Percentiles rank a stretch among this genome's conserved stretches.
Evolutionary conservation across 2,329 filamentous ascomycete genomes (phyloP).

Genomic region (Thelonectria rubi): DNA sequence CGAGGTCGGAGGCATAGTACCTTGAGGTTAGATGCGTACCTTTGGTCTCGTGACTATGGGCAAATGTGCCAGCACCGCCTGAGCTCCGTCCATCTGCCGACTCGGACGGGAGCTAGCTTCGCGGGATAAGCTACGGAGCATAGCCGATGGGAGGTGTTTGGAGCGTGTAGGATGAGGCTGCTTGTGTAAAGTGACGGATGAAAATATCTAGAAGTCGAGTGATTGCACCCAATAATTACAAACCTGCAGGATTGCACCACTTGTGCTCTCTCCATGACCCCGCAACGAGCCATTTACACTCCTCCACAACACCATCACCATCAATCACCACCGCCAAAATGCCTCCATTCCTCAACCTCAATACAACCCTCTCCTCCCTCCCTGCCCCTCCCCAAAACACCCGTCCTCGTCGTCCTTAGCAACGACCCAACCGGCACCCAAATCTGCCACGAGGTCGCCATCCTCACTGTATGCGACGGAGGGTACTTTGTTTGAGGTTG

Average conservation of each 20-base stretch:
- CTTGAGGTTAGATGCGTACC: too few species aligned
- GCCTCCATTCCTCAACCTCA: slow-evolving; percentile 13
- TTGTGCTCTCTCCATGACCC: neutral
- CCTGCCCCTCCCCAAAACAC: slow-evolving; percentile 30
- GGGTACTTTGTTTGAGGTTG: slow-evolving; percentile 31
- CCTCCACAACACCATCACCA: neutral
- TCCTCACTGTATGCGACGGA: slow-evolving; percentile 62
- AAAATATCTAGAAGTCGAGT: neutral
- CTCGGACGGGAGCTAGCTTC: neutral
- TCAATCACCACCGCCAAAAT: slow-evolving; percentile 13
- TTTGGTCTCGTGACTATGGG: neutral
- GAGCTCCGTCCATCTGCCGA: neutral
- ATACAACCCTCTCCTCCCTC: slow-evolving; percentile 24
- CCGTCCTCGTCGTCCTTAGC: slow-evolving; percentile 56
- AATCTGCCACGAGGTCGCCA: slow-evolving; percentile 66
- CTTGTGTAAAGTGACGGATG: neutral
- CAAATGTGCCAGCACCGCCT: neutral
- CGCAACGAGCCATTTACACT: neutral
- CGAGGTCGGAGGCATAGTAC: too few species aligned
- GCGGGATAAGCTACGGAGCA: neutral
- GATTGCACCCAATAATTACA: neutral
- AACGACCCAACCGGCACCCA: slow-evolving; percentile 70
- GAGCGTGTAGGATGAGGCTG: neutral
- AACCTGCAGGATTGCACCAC: neutral
- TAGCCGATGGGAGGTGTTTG: neutral